Evolutionary conservation across 345 rosid species (phyloP).

Genomic region (Microthlaspi erraticum): DNA sequence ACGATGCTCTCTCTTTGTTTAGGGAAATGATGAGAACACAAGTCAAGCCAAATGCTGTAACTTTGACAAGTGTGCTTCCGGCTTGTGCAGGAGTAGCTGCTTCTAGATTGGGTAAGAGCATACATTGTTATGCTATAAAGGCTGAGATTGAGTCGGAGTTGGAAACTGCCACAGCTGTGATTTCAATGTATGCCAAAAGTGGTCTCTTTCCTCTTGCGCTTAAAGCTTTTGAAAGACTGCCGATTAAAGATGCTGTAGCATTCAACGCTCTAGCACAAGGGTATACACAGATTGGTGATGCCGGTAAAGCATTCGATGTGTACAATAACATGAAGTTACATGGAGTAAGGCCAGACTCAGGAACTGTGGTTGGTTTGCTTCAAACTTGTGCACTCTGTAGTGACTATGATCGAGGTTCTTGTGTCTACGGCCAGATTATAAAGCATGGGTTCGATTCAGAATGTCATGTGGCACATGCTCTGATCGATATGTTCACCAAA

Average conservation of each 20-base stretch:
- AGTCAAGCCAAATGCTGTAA: conserved; percentile 53
- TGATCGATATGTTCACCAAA: conserved; percentile 63
- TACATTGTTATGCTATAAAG: conserved; percentile 62
- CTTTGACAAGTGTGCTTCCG: conserved; percentile 55
- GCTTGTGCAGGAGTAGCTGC: conserved; percentile 55
- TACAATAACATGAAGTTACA: conserved; percentile 50
- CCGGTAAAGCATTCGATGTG: conserved; percentile 46
- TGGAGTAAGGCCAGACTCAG: conserved; percentile 50
- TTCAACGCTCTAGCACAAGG: conserved; percentile 69
- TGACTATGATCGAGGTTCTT: conserved; percentile 52
- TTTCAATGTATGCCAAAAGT: conserved; percentile 66
- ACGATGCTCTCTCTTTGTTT: conserved; percentile 56
- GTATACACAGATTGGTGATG: conserved; percentile 51
- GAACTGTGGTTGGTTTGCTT: conserved; percentile 65
- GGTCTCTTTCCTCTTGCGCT: conserved; percentile 50
- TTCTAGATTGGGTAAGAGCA: conserved; percentile 56
- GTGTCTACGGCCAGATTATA: conserved; percentile 49
- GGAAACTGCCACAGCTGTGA: conserved; percentile 53
- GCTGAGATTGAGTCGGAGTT: conserved; percentile 51
- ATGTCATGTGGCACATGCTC: conserved; percentile 54
- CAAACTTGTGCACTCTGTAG: conserved; percentile 51
- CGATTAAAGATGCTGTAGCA: conserved; percentile 56
- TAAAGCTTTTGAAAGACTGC: conserved; percentile 51
- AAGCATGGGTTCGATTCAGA: conserved; percentile 60
- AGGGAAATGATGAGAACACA: conserved; percentile 52